Evolutionary conservation across 176 grass and related monocot genomes (phyloP).

Genomic region (Pontederia crassipes): DNA sequence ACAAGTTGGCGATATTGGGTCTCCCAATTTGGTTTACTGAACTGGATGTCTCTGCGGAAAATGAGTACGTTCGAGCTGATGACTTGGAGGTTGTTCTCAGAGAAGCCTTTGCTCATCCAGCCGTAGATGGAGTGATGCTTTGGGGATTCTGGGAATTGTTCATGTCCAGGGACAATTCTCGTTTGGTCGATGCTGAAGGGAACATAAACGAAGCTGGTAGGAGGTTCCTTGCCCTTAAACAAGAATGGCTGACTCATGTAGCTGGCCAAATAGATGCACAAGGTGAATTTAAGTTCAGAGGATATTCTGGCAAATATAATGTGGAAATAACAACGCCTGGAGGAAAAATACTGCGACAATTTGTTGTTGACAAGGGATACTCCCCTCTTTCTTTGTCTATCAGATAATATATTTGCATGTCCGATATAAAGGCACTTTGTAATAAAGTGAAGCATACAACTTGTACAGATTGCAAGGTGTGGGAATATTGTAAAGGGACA

Average conservation of each 20-base stretch:
- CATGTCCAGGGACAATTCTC: conserved; percentile 67
- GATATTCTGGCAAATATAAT: conserved; percentile 63
- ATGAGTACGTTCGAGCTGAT: conserved; percentile 77
- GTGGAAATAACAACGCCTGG: conserved; percentile 51
- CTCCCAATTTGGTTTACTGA: conserved; percentile 95
- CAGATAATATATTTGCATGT: no score
- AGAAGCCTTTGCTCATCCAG: conserved; percentile 66
- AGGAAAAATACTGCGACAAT: conserved; percentile 33
- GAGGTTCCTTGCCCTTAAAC: conserved; percentile 75
- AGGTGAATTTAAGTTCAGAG: conserved; percentile 73
- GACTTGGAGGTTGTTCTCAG: conserved; percentile 89
- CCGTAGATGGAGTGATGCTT: conserved; percentile 63
- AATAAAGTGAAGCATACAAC: no score
- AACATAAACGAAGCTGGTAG: conserved; percentile 73
- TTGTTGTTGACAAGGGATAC: conserved; percentile 70
- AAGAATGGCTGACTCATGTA: conserved; percentile 65
- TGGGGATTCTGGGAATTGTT: conserved; percentile 98
- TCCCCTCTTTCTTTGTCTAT: conserved; percentile 41
- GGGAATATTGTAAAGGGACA: no score
- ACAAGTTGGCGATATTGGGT: conserved; percentile 70
- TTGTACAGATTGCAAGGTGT: no score
- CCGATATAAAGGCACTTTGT: no score
- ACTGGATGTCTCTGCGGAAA: conserved; percentile 66
- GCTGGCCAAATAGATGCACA: conserved; percentile 27
- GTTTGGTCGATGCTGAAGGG: conserved; percentile 69